These are phyloP conservation scores for Metarhizium sp. DNA, from an alignment of 2,329 filamentous ascomycete species.

Conservation along the genomic window DNA sequence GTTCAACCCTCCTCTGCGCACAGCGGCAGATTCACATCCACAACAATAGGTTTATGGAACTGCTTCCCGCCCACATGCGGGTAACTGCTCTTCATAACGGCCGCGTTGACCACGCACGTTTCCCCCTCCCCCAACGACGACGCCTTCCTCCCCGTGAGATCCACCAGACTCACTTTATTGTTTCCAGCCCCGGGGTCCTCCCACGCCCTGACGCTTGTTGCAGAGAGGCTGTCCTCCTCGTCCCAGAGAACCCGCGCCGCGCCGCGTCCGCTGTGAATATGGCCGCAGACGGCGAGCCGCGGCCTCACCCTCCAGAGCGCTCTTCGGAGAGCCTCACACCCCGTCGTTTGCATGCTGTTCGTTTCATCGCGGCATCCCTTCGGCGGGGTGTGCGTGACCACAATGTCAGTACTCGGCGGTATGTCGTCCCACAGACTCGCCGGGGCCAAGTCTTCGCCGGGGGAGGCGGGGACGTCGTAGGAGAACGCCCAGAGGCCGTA, in stretches of 20 bases:
- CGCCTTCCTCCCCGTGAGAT: constrained; percentile 41
- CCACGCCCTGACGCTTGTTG: constrained; percentile 40
- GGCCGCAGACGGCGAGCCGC: constrained; percentile 58
- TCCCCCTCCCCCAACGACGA: constrained; percentile 29
- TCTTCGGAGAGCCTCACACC: constrained; percentile 50
- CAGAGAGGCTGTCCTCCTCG: constrained; percentile 32
- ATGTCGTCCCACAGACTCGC: constrained; percentile 51
- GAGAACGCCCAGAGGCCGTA: constrained; percentile 57
- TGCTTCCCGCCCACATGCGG: constrained; percentile 52
- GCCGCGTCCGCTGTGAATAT: constrained; percentile 61
- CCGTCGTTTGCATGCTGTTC: constrained; percentile 29
- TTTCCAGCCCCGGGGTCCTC: constrained; percentile 44
- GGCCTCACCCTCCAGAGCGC: constrained; percentile 54
- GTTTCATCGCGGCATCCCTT: constrained; percentile 47
- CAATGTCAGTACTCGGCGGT: constrained; percentile 51
- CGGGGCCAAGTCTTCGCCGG: constrained; percentile 11
- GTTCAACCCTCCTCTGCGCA: constrained; percentile 12
- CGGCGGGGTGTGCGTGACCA: constrained; percentile 64
- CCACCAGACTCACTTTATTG: constrained; percentile 53
- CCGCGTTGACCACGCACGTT: constrained; percentile 74
- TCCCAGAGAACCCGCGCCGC: constrained; percentile 55
- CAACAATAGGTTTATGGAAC: constrained; percentile 74
- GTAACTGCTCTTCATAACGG: constrained; percentile 60
- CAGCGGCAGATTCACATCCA: constrained; percentile 66
- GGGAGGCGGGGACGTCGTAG: constrained; percentile 33